phyloP scores from a whole-genome alignment of 2,329 filamentous ascomycete genomes.

The Plenodomus tracheiphilus region DNA sequence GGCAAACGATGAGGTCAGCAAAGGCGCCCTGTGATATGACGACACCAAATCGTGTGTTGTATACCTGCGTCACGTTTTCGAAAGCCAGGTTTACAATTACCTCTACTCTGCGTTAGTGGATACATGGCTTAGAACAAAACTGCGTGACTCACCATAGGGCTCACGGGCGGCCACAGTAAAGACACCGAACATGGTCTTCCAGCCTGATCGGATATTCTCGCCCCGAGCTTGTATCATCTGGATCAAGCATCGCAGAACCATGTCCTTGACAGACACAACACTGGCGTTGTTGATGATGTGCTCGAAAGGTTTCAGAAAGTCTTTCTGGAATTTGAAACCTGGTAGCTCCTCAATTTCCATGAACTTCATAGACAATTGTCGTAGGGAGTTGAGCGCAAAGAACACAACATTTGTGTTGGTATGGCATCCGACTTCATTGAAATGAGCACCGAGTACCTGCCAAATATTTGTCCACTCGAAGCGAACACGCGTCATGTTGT shows the following conservation, averaged over 20 bases:
- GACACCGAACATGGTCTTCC: constrained; percentile 99
- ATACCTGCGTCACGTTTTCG: constrained; percentile 94
- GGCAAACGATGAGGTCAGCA: constrained; percentile 90
- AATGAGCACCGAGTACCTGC: constrained; percentile 96
- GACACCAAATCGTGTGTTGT: constrained; percentile 91
- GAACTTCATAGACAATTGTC: constrained; percentile 97
- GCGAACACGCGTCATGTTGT: constrained; percentile 98
- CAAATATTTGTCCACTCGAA: constrained; percentile 99
- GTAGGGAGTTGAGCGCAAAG: constrained; percentile 92
- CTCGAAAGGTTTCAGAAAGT: constrained; percentile 97
- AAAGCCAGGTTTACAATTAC: constrained; percentile 95
- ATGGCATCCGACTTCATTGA: constrained; percentile 96
- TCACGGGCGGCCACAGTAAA: constrained; percentile 95
- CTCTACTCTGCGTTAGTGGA: constrained; percentile 57
- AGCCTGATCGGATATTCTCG: constrained; percentile 95
- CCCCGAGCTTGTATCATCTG: constrained; percentile 99
- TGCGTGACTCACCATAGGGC: constrained; percentile 63
- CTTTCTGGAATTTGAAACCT: constrained; percentile 99
- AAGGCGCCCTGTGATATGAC: constrained; percentile 97
- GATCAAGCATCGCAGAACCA: constrained; percentile 92
- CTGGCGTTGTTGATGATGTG: constrained; percentile 93
- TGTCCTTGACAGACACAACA: constrained; percentile 92
- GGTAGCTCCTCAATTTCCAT: constrained; percentile 98
- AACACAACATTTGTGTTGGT: constrained; percentile 96
- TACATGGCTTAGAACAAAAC: neutral